Percentiles rank a stretch among this genome's conserved stretches.
Evolutionary conservation across 2,329 filamentous ascomycete genomes (phyloP).

Genomic region (Exserohilum turcica): DNA sequence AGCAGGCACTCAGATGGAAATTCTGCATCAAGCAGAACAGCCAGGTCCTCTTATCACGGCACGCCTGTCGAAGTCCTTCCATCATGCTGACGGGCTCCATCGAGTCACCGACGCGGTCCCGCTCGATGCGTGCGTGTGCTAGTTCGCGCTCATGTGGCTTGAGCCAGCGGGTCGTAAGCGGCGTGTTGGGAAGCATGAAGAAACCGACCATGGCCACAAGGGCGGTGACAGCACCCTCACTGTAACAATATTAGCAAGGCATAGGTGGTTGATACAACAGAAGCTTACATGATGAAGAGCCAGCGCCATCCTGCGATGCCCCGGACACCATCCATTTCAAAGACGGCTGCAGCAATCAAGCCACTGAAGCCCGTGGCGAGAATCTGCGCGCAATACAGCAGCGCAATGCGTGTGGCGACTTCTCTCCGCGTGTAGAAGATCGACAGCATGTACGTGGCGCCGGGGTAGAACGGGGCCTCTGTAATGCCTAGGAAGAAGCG

Average conservation of each 20-base stretch:
- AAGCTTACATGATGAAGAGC: conserved; percentile 47
- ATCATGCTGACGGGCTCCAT: conserved; percentile 30
- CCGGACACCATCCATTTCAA: conserved; percentile 37
- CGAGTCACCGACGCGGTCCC: conserved; percentile 57
- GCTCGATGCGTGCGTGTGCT: conserved; percentile 45
- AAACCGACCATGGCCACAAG: conserved; percentile 38
- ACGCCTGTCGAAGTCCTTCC: conserved; percentile 37
- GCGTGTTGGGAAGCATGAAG: conserved; percentile 36
- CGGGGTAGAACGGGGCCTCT: conserved; percentile 59
- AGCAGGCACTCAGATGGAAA: conserved; percentile 35
- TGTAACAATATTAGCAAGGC: neutral
- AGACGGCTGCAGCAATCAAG: conserved; percentile 50
- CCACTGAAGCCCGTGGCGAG: conserved; percentile 52
- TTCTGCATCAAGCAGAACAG: conserved; percentile 43
- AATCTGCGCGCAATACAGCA: conserved; percentile 49
- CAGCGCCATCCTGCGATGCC: conserved; percentile 48
- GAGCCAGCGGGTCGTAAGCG: conserved; percentile 53
- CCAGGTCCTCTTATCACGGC: conserved; percentile 36
- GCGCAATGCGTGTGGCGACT: conserved; percentile 44
- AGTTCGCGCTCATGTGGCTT: conserved; percentile 52
- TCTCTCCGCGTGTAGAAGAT: conserved; percentile 68
- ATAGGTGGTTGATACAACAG: neutral
- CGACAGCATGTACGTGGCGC: conserved; percentile 65
- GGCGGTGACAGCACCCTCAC: conserved; percentile 34
- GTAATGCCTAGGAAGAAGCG: conserved; percentile 41